Evolutionary conservation across 2,329 filamentous ascomycete genomes (phyloP).

Genomic region (Rhexocercosporidium sp.): DNA sequence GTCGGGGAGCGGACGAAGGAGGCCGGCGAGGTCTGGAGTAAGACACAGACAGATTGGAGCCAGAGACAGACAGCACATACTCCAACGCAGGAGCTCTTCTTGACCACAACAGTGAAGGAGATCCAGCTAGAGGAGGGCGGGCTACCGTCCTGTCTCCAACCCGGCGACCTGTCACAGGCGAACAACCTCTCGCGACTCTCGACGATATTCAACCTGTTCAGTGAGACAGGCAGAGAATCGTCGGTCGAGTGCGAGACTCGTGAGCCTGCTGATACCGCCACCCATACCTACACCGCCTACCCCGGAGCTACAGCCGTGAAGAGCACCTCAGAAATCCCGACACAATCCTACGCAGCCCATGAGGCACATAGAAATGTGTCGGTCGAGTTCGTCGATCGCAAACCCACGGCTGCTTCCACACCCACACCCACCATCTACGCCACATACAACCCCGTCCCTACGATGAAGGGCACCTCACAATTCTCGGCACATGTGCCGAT

Average conservation of each 20-base stretch:
- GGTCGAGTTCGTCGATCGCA: background rate
- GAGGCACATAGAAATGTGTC: background rate
- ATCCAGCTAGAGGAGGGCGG: background rate
- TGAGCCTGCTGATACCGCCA: background rate
- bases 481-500: background rate
- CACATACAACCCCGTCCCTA: background rate
- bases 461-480: background rate
- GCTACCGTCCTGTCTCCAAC: background rate
- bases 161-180: too few species aligned
- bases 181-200: background rate
- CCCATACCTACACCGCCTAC: background rate
- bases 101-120: background rate
- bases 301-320: background rate
- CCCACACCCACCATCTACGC: background rate
- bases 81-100: constrained; percentile 2
- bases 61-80: background rate
- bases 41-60: background rate
- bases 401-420: background rate
- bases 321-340: constrained; percentile 8
- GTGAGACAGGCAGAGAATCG: background rate
- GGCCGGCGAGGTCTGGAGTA: background rate
- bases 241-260: background rate
- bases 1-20: background rate
- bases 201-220: background rate
- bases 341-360: background rate